These are phyloP conservation scores for Sicyos baderoa DNA, from an alignment of 306 rosid genomes.

Conservation along the genomic window DNA sequence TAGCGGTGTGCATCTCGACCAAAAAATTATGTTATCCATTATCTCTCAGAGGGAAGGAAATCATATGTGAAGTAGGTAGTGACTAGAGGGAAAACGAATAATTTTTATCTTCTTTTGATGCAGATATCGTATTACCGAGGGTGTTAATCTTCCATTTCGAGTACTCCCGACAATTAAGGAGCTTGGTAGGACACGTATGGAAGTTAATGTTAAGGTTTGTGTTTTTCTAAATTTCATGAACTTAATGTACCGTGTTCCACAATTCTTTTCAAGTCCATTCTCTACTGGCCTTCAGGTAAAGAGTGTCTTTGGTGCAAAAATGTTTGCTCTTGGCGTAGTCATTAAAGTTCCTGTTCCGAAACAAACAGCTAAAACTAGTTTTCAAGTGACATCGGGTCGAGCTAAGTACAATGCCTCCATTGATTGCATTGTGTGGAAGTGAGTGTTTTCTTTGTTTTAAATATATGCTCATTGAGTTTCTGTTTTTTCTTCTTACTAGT, in stretches of 20 bases:
- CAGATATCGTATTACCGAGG: constrained; percentile 94
- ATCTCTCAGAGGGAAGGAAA: constrained; percentile 9
- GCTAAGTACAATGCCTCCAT: constrained; percentile 85
- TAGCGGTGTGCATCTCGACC: not conserved
- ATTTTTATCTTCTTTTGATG: constrained; percentile 9
- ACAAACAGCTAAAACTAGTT: constrained; percentile 83
- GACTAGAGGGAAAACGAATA: not conserved
- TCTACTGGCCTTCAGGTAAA: constrained; percentile 49
- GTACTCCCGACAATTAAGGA: constrained; percentile 91
- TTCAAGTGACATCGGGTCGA: constrained; percentile 83
- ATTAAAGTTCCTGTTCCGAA: constrained; percentile 87
- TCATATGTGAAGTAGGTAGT: not conserved
- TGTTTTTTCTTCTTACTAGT: not conserved
- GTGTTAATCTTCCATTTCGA: constrained; percentile 91
- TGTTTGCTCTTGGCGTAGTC: constrained; percentile 94
- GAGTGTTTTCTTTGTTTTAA: constrained; percentile 26
- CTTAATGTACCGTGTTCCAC: not conserved
- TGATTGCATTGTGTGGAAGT: constrained; percentile 95
- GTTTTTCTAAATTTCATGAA: constrained; percentile 17
- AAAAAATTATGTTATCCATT: not conserved
- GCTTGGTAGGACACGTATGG: constrained; percentile 87
- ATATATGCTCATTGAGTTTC: constrained; percentile 1
- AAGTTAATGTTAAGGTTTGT: constrained; percentile 86
- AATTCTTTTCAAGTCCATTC: constrained; percentile 20
- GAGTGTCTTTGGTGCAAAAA: constrained; percentile 82